Conservation (phyloP, 306 rosid species). For the Alnus rubra region DNA sequence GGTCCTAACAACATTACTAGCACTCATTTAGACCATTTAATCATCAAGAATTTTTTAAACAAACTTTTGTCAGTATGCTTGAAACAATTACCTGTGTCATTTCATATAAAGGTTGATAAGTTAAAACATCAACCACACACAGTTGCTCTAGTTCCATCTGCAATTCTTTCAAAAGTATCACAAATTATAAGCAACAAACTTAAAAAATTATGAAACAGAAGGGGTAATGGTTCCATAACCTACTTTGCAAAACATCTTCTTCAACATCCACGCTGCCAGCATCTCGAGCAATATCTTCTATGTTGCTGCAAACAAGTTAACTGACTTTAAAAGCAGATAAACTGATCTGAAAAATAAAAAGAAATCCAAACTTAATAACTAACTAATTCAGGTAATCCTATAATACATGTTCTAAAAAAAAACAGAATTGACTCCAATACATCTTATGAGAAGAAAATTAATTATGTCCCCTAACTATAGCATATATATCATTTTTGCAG, state of each 20-base stretch:
- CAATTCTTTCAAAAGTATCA: conserved; percentile 57
- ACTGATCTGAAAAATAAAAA: background rate
- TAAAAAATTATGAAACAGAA: conserved; percentile 12
- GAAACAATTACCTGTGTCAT: conserved; percentile 67
- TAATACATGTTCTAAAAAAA: background rate
- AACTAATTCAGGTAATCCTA: background rate
- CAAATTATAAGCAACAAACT: conserved; percentile 35
- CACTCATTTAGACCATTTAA: conserved; percentile 25
- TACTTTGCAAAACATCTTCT: conserved; percentile 79
- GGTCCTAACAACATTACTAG: conserved; percentile 54
- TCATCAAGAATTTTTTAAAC: conserved; percentile 12
- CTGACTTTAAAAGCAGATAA: conserved; percentile 17
- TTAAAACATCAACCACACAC: conserved; percentile 47
- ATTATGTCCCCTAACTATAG: background rate
- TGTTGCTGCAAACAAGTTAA: conserved; percentile 66
- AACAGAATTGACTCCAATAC: conserved; percentile 11
- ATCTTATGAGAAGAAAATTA: background rate
- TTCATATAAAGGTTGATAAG: conserved; percentile 84
- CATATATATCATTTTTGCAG: background rate
- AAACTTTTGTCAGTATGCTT: conserved; percentile 21
- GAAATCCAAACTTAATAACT: conserved; percentile 13
- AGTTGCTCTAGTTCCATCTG: conserved; percentile 75
- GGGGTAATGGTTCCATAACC: conserved; percentile 39
- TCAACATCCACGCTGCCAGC: conserved; percentile 91
- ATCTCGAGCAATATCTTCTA: conserved; percentile 89